Base-by-base conservation (phyloP, 2,329 filamentous ascomycete genomes). In the Arthrobotrys megalospora region DNA sequence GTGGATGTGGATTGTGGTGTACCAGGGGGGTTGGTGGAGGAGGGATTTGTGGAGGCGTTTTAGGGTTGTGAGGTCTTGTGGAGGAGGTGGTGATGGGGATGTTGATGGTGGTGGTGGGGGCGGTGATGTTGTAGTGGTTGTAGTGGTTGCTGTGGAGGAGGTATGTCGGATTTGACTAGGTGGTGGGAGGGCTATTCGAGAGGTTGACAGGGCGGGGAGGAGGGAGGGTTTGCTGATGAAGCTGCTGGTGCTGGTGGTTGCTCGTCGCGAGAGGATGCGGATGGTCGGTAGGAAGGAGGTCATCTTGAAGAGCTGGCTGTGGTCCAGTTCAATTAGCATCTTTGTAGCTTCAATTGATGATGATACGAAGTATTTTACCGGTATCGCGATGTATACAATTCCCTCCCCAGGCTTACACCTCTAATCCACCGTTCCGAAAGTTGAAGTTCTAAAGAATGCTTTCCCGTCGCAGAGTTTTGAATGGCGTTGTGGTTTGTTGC, bases 1-100 rank as follows among this genome's bases (percentile, higher is more conserved):
- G 85, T 96, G 91, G 85, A 96, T 91, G 85, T 94, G 92, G 70
- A 91, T 87, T 53, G 91, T 93, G 83, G 93, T 89, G 87, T 95
- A 96, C 87, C 93, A 92, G 21, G 88, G 86, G 2, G 91, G 89
- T 85, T 96, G 93, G 10, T 91, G 88, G 81, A 88, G 88, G 58
- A 96, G 89, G 55, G 93, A 87, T 0, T 92, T 92, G 34, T 69
- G 81, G 50, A 60, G 81, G 69, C 14, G 50, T 32, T 50, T 80
- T 63, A 50, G 60, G 65, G 43, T 50, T 72, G 77, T 19, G 32
- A 67, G 43, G 58, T 65, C 10, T 34, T 53, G 55, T 8, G 58
- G 19, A 14, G 50, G 24, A 21, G 62, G n/a, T 50, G 50, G 14
- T 55, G 63, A 32, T 41, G 68, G 14, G 21, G 47, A 21, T 41